These are phyloP conservation scores for Gracilaria gracilis DNA, from an alignment of 23 red algal genomes.

Conservation along the genomic window DNA sequence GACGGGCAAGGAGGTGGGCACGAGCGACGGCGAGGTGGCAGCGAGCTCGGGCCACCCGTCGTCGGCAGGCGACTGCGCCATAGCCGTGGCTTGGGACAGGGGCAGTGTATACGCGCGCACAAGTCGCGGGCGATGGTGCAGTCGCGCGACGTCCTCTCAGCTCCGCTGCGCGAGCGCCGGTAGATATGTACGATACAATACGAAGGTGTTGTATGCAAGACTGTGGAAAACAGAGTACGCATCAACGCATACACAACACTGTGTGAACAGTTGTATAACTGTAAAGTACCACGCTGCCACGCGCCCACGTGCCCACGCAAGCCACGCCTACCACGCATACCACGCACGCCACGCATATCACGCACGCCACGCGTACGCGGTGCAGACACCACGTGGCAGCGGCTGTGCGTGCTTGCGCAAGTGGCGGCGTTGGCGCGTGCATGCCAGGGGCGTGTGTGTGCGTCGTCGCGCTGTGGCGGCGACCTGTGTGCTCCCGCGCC, in stretches of 20 bases:
- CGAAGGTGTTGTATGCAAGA: too few relatives aligned
- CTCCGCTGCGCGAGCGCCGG: too few relatives aligned
- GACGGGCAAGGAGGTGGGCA: not conserved
- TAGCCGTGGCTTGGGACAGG: not conserved
- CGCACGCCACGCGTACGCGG: too few relatives aligned
- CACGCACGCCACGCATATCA: too few relatives aligned
- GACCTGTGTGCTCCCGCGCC: not conserved
- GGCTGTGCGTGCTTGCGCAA: not conserved
- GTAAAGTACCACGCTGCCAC: constrained; percentile 21
- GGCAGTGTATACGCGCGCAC: not conserved
- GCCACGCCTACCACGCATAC: too few relatives aligned
- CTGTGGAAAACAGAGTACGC: too few relatives aligned
- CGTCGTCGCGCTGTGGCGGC: not conserved
- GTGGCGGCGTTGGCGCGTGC: not conserved
- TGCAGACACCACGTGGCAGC: too few relatives aligned
- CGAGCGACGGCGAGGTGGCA: not conserved
- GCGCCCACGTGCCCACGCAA: constrained; percentile 1
- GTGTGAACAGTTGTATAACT: too few relatives aligned
- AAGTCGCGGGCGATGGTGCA: too few relatives aligned
- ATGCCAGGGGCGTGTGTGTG: not conserved
- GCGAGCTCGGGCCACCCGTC: not conserved
- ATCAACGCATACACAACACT: too few relatives aligned
- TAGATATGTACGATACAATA: too few relatives aligned
- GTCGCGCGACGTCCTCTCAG: not conserved
- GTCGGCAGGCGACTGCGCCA: not conserved